Evolutionary conservation across 129 eudicot species (phyloP), one percentile per base, ranked within the genome.

Genomic region (Lonicera japonica): DNA sequence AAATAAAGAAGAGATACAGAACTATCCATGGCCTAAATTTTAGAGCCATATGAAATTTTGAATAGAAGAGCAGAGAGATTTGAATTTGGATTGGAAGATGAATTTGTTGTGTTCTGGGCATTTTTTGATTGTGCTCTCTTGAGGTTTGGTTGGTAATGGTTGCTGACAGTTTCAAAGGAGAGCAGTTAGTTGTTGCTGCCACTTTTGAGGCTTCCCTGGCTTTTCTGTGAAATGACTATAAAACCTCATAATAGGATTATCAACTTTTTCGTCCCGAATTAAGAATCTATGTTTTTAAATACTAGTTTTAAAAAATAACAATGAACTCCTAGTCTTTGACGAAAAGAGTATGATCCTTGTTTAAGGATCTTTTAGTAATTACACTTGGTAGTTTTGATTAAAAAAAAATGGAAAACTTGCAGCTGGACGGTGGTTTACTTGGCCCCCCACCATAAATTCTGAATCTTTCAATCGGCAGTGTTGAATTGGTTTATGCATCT

Each of bases 101-200:
- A 19, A 9, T 60, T 20, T 38, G 61, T 39, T 46, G 38, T n/a
- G 21, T 34, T 59, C 64, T 73, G 71, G 56, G 60, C 76, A 73
- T 73, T 48, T 62, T 48, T 56, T 39, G 59, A 19, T 58, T 1
- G 21, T 3, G 53, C 14, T 58, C 41, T 13, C 48, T 55, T 66
- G 54, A 18, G 56, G 55, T 78, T 72, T 60, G 68, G 72, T 68
- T 63, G 50, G 36, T 29, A 29, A 29, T 29, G 36, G 70, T 43
- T 53, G 71, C 73, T 65, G 84, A 79, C 71, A 67, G 29, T 58
- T 69, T 79, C 85, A 67, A 70, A 50, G 38, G 57, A 61, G 68
- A 79, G 80, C 67, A 66, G 85, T 69, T 79, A 61, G 58, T 41
- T 48, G 66, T 60, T 79, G 22, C 46, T 64, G 36, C 36, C 36